Base-by-base conservation (phyloP, 768 basidiomycete species). In the Auricularia sp. region DNA sequence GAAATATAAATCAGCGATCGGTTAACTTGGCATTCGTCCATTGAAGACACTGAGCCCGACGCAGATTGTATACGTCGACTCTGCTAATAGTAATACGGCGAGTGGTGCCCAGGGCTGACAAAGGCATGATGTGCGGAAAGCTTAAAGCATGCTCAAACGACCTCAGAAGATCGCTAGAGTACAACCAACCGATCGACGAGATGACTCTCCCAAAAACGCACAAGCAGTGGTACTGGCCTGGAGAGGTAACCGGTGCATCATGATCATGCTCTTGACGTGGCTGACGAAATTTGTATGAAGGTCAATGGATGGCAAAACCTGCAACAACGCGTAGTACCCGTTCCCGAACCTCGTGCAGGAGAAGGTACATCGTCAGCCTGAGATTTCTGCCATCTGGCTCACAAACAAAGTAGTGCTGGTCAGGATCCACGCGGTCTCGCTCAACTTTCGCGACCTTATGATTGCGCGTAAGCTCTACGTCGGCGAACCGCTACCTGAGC, bases 221-320 rank as follows among this genome's bases (percentile, higher is more conserved):
- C 53, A 54, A 54, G 53, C 53, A 54, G 29, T 54, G 53, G 53
- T 54, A 54, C 18, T 54, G 53, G 53, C 53, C 53, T n/a, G 53
- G 39, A 7, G 39, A 54, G n/a, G 53, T 54, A 42, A 2, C 39
- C 39, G 12, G 39, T 8, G 39, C 39, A 42, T 14, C 39, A 42
- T 7, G 39, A 7, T 42, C 29, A 29, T 29, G 29, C 29, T 29
- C 29, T 29, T 29, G 39, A 42, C 8, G 7, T 42, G 39, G 39
- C 8, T 42, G 39, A 42, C 12, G 12, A 0, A 14, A 14, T 42
- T 42, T 0, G 18, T 51, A 10, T 16, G 47, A 0, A 51, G 47
- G 47, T 51, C 47, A 33, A 59, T 23, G 56, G 56, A 6, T 29
- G 12, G 16, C 16, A 59, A 10, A 35, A 35, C 23, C 29, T 59